Evolutionary conservation across 768 basidiomycete genomes (phyloP).

Genomic region (Suillus spraguei): DNA sequence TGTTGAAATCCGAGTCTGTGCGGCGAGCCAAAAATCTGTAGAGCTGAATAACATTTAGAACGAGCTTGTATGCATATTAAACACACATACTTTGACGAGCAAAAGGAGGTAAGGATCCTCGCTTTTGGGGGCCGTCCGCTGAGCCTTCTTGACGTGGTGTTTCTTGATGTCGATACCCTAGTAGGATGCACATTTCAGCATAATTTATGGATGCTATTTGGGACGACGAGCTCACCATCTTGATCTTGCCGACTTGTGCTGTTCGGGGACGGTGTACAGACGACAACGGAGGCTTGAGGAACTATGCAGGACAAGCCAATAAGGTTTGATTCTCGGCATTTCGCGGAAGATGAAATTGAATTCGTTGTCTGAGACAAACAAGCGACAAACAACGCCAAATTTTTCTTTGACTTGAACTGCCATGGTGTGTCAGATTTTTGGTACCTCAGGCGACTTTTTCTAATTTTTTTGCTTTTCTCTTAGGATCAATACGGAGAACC

Average conservation of each 20-base stretch:
- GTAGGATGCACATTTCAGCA: slow-evolving; percentile 16
- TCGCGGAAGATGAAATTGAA: slow-evolving; percentile 32
- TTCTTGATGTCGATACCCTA: slow-evolving; percentile 94
- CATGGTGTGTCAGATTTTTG: slow-evolving; percentile 59
- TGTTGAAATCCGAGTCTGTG: slow-evolving; percentile 96
- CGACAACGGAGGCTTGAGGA: slow-evolving; percentile 55
- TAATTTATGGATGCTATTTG: slow-evolving; percentile 25
- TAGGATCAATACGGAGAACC: slow-evolving; percentile 65
- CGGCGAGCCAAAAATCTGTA: slow-evolving; percentile 99
- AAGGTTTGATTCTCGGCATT: slow-evolving; percentile 33
- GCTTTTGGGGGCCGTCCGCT: slow-evolving; percentile 93
- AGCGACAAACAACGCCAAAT: slow-evolving; percentile 46
- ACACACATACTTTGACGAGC: slow-evolving; percentile 84
- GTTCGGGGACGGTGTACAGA: slow-evolving; percentile 46
- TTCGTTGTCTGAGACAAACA: slow-evolving; percentile 24
- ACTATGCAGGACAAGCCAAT: slow-evolving; percentile 58
- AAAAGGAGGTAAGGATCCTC: slow-evolving; percentile 99
- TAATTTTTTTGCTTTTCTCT: slow-evolving; percentile 18
- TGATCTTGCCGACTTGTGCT: slow-evolving; percentile 62
- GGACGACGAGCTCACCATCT: slow-evolving; percentile 77
- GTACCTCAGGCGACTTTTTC: slow-evolving; percentile 11
- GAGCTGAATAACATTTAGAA: slow-evolving; percentile 54
- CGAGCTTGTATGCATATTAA: slow-evolving; percentile 12
- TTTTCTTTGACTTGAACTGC: slow-evolving; percentile 54
- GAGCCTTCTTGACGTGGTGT: slow-evolving; percentile 99